Percentiles rank a stretch among this genome's conserved stretches.
phyloP scores from a whole-genome alignment of 768 basidiomycete genomes.

The Tylopilus plumbeoviolaceoides region DNA sequence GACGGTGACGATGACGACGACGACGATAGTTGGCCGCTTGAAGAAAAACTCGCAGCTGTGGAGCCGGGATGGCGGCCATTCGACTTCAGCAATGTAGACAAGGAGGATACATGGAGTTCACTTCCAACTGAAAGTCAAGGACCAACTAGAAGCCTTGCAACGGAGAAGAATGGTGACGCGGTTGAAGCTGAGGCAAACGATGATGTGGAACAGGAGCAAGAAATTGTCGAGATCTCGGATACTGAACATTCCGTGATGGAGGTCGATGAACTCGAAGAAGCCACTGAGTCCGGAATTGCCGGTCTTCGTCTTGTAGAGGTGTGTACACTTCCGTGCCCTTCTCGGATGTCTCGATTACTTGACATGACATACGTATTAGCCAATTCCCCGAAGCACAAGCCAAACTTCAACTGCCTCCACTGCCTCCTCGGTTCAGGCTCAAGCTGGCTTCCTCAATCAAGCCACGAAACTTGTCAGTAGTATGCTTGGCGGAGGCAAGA shows the following conservation, averaged over 20 bases:
- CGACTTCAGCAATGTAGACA: slow-evolving; percentile 48
- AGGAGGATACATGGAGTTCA: slow-evolving; percentile 76
- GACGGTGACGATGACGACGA: slow-evolving; percentile 55
- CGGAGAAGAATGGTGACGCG: slow-evolving; percentile 6
- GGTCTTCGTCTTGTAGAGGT: slow-evolving; percentile 43
- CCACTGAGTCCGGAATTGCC: slow-evolving; percentile 35
- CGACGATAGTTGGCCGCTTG: slow-evolving; percentile 72
- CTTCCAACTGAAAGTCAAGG: slow-evolving; percentile 55
- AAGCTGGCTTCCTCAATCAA: slow-evolving; percentile 63
- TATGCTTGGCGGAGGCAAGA: slow-evolving; percentile 67
- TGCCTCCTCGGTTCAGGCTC: slow-evolving; percentile 36
- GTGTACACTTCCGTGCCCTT: slow-evolving; percentile 9
- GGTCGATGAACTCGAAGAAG: slow-evolving; percentile 36
- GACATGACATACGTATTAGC: slow-evolving; percentile 15
- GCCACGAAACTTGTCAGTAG: slow-evolving; percentile 66
- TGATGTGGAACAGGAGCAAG: slow-evolving; percentile 12
- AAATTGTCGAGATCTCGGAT: slow-evolving; percentile 33
- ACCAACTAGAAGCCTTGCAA: slow-evolving; percentile 22
- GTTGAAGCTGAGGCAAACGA: slow-evolving; percentile 9
- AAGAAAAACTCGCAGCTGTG: slow-evolving; percentile 55
- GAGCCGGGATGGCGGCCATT: slow-evolving; percentile 60
- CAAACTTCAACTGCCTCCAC: slow-evolving; percentile 52
- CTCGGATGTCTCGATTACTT: background rate
- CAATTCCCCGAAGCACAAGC: slow-evolving; percentile 42
- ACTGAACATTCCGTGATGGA: slow-evolving; percentile 32